These are phyloP conservation scores for Elsinoe ampelina DNA, from an alignment of 2,329 filamentous ascomycete species.

Conservation along the genomic window DNA sequence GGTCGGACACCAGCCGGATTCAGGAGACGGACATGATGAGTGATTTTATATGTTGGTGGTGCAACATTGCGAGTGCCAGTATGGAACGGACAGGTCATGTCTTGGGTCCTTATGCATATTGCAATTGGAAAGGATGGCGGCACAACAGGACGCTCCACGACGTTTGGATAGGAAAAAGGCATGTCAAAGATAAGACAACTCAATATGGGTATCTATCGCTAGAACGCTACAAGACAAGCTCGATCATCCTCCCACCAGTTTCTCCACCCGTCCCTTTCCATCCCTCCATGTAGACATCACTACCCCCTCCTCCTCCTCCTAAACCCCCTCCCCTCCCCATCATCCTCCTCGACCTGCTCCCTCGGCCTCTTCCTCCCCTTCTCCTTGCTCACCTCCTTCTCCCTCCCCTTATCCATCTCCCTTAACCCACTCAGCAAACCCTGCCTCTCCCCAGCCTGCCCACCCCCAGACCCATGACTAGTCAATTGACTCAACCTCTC, in stretches of 20 bases:
- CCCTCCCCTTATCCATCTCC: conserved; percentile 19
- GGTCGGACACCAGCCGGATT: no score
- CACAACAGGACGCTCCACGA: no score
- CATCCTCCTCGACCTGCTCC: conserved; percentile 36
- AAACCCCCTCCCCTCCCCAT: conserved; percentile 50
- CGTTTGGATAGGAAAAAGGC: no score
- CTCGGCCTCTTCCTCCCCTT: conserved; percentile 13
- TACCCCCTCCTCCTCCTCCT: conserved; percentile 33
- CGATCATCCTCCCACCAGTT: not conserved
- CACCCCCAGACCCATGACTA: conserved; percentile 18
- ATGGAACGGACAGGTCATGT: no score
- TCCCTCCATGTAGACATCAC: not conserved
- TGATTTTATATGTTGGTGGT: no score
- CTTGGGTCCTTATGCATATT: no score
- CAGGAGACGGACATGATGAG: no score
- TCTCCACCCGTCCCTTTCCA: not conserved
- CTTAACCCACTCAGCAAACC: conserved; percentile 16
- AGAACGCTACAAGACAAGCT: not conserved
- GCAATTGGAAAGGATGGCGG: no score
- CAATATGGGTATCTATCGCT: conserved; percentile 9
- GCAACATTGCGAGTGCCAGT: no score
- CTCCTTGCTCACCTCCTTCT: conserved; percentile 27
- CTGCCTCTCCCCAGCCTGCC: conserved; percentile 23
- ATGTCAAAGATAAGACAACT: not conserved
- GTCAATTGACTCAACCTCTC: conserved; percentile 23